phyloP scores from a whole-genome alignment of 768 basidiomycete genomes.

The Termitomyces sp. region DNA sequence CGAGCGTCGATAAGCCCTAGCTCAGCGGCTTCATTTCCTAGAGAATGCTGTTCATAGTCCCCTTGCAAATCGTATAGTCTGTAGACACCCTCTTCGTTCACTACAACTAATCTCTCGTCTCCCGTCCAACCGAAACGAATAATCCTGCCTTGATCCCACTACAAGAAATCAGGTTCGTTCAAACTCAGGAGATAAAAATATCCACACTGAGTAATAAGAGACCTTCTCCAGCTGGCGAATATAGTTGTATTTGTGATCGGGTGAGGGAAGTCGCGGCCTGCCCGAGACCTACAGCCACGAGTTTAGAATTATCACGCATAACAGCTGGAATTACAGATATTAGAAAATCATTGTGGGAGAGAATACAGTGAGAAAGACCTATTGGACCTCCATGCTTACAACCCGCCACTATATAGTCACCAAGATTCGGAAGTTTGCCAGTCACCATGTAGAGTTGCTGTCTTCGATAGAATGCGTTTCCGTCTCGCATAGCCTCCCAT shows the following conservation, averaged over 20 bases:
- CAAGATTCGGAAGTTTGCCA: constrained; percentile 72
- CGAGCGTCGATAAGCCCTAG: constrained; percentile 80
- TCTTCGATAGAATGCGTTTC: constrained; percentile 81
- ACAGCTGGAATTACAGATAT: constrained; percentile 47
- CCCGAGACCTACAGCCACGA: constrained; percentile 55
- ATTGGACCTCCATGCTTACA: constrained; percentile 87
- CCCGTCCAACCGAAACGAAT: constrained; percentile 78
- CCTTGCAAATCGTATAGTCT: constrained; percentile 84
- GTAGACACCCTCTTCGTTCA: constrained; percentile 92
- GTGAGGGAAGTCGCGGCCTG: constrained; percentile 48
- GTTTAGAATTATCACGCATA: constrained; percentile 78
- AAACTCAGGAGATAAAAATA: constrained; percentile 23
- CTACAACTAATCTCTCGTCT: constrained; percentile 76
- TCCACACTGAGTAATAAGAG: constrained; percentile 67
- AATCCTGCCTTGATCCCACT: constrained; percentile 92
- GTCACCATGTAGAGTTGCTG: constrained; percentile 80
- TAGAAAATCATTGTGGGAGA: background rate
- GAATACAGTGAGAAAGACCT: constrained; percentile 40
- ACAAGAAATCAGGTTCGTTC: constrained; percentile 13
- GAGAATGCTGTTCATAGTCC: constrained; percentile 79
- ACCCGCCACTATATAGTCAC: constrained; percentile 74
- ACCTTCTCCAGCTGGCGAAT: constrained; percentile 78
- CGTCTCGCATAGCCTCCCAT: constrained; percentile 91
- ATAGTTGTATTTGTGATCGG: constrained; percentile 83
- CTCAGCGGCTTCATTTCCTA: constrained; percentile 79